Evolutionary conservation across 257 asterid genomes (phyloP).

Genomic region (Solanum chmielewskii): DNA sequence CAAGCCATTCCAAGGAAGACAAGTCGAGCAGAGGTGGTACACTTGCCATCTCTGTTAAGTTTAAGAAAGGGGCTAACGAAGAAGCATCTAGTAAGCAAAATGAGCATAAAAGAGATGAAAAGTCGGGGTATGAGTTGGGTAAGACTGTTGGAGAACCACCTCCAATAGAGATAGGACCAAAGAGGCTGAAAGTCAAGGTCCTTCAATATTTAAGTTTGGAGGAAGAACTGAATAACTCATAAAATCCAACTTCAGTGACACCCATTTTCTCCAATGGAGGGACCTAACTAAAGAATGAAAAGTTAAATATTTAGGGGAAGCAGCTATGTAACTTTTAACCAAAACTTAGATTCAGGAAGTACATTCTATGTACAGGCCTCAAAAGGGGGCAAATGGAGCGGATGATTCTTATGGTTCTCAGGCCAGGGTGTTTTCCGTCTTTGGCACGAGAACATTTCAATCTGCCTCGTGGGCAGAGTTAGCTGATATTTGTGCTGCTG

Average conservation of each 20-base stretch:
- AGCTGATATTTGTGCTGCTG: background rate
- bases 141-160: background rate
- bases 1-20: background rate
- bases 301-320: background rate
- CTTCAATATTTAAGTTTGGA: background rate
- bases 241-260: background rate
- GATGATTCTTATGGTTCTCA: background rate
- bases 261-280: background rate
- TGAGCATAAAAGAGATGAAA: background rate
- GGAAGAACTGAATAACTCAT: background rate
- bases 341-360: slow-evolving; percentile 2
- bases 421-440: background rate
- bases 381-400: background rate
- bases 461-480: background rate
- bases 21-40: background rate
- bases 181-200: slow-evolving; percentile 7
- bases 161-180: slow-evolving; percentile 7
- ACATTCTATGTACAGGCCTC: slow-evolving; percentile 10
- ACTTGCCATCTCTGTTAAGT: background rate
- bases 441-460: background rate
- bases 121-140: background rate
- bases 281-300: background rate
- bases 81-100: background rate
- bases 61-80: background rate
- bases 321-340: background rate